phyloP scores from a whole-genome alignment of 2,329 filamentous ascomycete species.

The Setomelanomma holmii region DNA sequence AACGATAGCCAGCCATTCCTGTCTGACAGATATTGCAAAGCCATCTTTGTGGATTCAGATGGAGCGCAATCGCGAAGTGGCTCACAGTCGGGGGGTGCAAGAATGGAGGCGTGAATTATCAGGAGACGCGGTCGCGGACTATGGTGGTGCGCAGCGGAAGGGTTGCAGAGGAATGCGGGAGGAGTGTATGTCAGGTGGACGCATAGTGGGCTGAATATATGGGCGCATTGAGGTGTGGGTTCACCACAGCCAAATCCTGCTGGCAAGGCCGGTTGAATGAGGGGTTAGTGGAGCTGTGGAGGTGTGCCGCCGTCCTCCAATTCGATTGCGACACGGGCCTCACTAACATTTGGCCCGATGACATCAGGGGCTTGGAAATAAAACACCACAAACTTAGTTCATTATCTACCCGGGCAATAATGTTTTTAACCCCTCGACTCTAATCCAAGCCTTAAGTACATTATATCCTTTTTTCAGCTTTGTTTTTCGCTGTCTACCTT shows the following conservation, averaged over 20 bases:
- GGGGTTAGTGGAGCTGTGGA: conserved; percentile 19
- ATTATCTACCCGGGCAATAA: neutral
- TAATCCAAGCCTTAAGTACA: neutral
- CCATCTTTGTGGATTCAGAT: conserved; percentile 29
- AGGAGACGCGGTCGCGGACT: too few species aligned
- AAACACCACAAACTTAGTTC: neutral
- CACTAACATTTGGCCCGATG: conserved; percentile 7
- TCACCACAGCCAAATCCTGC: conserved; percentile 28
- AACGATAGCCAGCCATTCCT: conserved; percentile 49
- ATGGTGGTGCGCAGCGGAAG: neutral
- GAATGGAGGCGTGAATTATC: too few species aligned
- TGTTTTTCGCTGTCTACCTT: too few species aligned
- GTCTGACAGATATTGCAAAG: conserved; percentile 46
- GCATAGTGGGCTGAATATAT: conserved; percentile 18
- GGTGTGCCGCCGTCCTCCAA: conserved; percentile 11
- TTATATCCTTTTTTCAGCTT: too few species aligned
- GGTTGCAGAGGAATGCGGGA: conserved; percentile 2
- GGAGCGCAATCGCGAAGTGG: too few species aligned
- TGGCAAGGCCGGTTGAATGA: conserved; percentile 18
- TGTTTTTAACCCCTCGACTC: too few species aligned
- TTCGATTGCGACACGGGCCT: conserved; percentile 4
- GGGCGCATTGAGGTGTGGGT: conserved; percentile 16
- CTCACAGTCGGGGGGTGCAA: too few species aligned
- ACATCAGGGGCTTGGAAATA: conserved; percentile 5
- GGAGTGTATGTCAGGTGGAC: conserved; percentile 3